These are phyloP conservation scores for Spiromastix sp. DNA, from an alignment of 2,329 filamentous ascomycete genomes.

Conservation along the genomic window DNA sequence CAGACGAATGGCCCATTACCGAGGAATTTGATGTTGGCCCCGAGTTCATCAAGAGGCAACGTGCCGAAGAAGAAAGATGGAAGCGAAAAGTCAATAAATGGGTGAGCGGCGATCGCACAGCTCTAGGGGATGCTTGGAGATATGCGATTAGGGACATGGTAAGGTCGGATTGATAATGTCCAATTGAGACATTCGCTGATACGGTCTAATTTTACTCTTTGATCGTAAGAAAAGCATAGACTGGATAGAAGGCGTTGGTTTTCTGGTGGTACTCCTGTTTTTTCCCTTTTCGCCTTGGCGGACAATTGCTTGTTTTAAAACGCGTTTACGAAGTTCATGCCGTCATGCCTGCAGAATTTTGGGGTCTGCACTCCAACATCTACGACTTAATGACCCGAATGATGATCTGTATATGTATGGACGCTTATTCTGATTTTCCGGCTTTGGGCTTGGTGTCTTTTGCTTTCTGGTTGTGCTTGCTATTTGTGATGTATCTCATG, in stretches of 20 bases:
- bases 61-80: slow-evolving; percentile 89
- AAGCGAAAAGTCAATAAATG: slow-evolving; percentile 77
- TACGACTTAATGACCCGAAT: slow-evolving; percentile 3
- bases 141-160: slow-evolving; percentile 56
- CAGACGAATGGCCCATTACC: slow-evolving; percentile 73
- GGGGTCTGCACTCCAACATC: slow-evolving; percentile 8
- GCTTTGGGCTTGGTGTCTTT: no score
- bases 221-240: background rate
- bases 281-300: background rate
- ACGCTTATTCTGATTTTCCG: no score
- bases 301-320: background rate
- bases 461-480: no score
- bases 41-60: slow-evolving; percentile 79
- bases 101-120: slow-evolving; percentile 50
- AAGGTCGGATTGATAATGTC: slow-evolving; percentile 19
- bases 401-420: no score
- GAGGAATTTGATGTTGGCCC: slow-evolving; percentile 98
- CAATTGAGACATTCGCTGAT: no score
- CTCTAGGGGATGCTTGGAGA: slow-evolving; percentile 52
- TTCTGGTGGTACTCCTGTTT: background rate
- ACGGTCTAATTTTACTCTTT: no score
- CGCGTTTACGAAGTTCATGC: slow-evolving; percentile 6
- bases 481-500: no score
- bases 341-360: slow-evolving; percentile 2
- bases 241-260: background rate